Evolutionary conservation across 73 alveolate genomes (phyloP), one percentile per base, ranked within the genome.

Genomic region (Symbiodinium natans): DNA sequence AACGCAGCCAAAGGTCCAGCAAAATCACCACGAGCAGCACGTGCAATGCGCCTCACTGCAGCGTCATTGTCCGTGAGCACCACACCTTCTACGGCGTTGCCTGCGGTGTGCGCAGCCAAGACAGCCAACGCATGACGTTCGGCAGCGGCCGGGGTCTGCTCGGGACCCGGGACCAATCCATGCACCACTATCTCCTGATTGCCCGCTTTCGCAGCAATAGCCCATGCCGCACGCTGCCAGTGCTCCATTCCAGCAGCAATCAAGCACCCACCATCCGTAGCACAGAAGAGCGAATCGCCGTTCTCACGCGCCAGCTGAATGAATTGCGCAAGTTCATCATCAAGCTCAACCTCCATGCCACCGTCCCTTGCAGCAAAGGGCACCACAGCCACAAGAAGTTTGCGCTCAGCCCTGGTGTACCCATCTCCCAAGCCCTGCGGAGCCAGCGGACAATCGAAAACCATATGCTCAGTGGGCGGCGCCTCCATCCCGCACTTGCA

Each of bases 211-310:
- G n/a, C 83, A 3, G n/a, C 59, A 29, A 87, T 84, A 1, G 94
- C 94, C 94, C 94, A 87, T 36, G 83, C 21, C 0, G 84, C 94
- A 13, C 56, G 3, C 31, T 56, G 94, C 94, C 80, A 85, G 42
- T 27, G n/a, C 33, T 43, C 77, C 1, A 38, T 1, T 5, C 75
- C 92, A 42, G 33, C 7, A 4, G 93, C 93, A 8, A 84, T 34
- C 31, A 84, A 33, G 39, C 74, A 41, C 36, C 93, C 48, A 6
- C 93, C 93, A 15, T 84, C 77, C 0, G 68, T 52, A 17, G 68
- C 68, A 52, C 13, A 21, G 1, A 52, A 17, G 68, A 52, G 13
- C 29, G 13, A 21, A 21, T 52, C 68, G n/a, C 1, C 29, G 68
- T 27, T 21, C 13, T 27, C 29, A 2, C 68, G 6, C 2, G 68